Base-by-base conservation (phyloP, 1,284 basidiomycete species). In the Ceratobasidium sp. region DNA sequence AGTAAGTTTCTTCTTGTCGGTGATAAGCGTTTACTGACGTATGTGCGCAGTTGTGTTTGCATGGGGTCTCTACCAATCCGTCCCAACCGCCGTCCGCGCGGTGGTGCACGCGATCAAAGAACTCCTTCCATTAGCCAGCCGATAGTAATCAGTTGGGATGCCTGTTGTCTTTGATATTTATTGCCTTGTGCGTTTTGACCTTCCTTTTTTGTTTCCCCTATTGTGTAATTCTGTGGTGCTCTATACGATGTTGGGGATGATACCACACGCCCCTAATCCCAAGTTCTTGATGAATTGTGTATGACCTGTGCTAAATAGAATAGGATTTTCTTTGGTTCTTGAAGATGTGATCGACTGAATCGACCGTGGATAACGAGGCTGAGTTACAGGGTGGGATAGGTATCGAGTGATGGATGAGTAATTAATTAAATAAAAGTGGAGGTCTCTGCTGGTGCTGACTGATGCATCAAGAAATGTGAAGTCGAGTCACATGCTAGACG, bases 1-100 rank as follows among this genome's bases (percentile, higher is more conserved):
- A 85, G 93, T 94, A 81, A 86, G 92, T 91, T 28, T 48, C 17
- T 38, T 10, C 57, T 50, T 26, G 2, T 42, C 13, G 15, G 17
- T 9, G 7, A 20, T 67, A 54, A 75, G 78, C 15, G 57, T 65
- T 66, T 12, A 15, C 73, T 68, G 64, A 33, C 64, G 15, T 40
- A 48, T 59, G 46, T 71, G 46, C 73, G 54, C 67, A 83, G 64
- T 82, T 52, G 76, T 50, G 46, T 68, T 80, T 64, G 80, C 78
- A 66, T 86, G 81, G 85, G 78, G 57, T 15, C 64, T 77, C 38
- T 81, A 79, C 65, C 76, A 81, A 79, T 73, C 80, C 61, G 73
- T 71, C 23, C 70, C 75, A 61, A 75, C 82, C 77, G n/a, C 80
- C 4, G 54, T 79, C 50, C 64, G 54, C 4, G 73, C 77, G 17